Evolutionary conservation across 2,329 filamentous ascomycete genomes (phyloP).

Genomic region (Xylariaceae sp.): DNA sequence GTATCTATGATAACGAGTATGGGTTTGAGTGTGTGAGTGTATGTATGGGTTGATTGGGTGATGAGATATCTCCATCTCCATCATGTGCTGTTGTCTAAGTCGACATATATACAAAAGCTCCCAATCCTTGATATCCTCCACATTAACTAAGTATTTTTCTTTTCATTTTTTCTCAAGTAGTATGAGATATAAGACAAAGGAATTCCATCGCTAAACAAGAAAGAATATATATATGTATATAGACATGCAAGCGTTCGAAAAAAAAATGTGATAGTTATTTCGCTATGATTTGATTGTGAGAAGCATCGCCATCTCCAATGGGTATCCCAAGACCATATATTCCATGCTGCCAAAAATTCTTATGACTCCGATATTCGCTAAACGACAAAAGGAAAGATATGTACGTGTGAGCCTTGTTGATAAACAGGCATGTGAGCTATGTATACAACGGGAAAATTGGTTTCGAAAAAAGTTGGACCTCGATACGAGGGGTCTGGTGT

Average conservation of each 20-base stretch:
- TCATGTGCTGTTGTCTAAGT: no score
- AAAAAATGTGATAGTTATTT: not conserved
- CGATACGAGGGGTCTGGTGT: not conserved
- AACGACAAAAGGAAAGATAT: constrained; percentile 12
- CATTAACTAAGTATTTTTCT: no score
- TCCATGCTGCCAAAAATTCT: constrained; percentile 8
- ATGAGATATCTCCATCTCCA: no score
- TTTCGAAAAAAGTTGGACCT: not conserved
- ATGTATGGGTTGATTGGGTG: no score
- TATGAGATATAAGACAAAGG: no score
- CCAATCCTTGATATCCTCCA: no score
- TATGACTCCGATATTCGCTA: constrained; percentile 7
- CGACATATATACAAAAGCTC: no score
- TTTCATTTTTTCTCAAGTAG: no score
- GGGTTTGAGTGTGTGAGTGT: no score
- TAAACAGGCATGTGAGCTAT: not conserved
- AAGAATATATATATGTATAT: no score
- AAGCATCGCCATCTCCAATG: constrained; percentile 12
- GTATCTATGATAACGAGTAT: no score
- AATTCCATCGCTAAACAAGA: no score
- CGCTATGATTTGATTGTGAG: not conserved
- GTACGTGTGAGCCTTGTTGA: constrained; percentile 5
- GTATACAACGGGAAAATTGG: not conserved
- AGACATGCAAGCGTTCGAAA: not conserved
- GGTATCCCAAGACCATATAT: constrained; percentile 15